phyloP scores from a whole-genome alignment of 2,329 filamentous ascomycete genomes.

The Pestalotiopsis sp. region DNA sequence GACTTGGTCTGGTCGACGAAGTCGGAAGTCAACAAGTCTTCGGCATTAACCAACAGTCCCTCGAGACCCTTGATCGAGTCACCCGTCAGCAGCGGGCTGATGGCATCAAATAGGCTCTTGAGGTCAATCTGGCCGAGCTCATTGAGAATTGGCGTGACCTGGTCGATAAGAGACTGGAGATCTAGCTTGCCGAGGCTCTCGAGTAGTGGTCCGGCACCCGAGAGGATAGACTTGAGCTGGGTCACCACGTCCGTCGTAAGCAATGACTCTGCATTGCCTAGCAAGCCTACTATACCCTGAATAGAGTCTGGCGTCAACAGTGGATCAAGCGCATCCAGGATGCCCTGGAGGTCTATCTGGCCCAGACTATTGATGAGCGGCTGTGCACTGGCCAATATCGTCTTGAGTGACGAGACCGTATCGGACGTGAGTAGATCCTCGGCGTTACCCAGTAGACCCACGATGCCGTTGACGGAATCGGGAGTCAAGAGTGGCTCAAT shows the following conservation, averaged over 20 bases:
- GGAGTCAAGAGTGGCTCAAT: slow-evolving; percentile 33
- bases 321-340: slow-evolving; percentile 30
- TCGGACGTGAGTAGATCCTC: slow-evolving; percentile 22
- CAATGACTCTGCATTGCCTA: slow-evolving; percentile 24
- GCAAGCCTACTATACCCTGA: slow-evolving; percentile 22
- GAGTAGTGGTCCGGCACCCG: slow-evolving; percentile 13
- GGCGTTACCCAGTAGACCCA: slow-evolving; percentile 32
- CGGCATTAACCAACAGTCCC: slow-evolving; percentile 31
- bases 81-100: slow-evolving; percentile 34
- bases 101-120: slow-evolving; percentile 28
- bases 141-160: slow-evolving; percentile 30
- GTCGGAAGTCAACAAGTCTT: slow-evolving; percentile 27
- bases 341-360: slow-evolving; percentile 25
- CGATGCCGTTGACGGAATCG: slow-evolving; percentile 28
- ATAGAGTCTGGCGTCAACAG: slow-evolving; percentile 32
- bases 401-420: slow-evolving; percentile 23
- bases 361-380: slow-evolving; percentile 28
- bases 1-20: slow-evolving; percentile 29
- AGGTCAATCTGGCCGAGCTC: slow-evolving; percentile 28
- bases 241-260: slow-evolving; percentile 22
- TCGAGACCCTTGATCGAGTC: slow-evolving; percentile 33
- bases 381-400: slow-evolving; percentile 24
- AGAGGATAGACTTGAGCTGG: slow-evolving; percentile 20
- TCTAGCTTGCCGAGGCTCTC: slow-evolving; percentile 16
- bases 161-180: slow-evolving; percentile 20